Evolutionary conservation across 1,139 yeast species (phyloP).

Genomic region (Pichia sp.): DNA sequence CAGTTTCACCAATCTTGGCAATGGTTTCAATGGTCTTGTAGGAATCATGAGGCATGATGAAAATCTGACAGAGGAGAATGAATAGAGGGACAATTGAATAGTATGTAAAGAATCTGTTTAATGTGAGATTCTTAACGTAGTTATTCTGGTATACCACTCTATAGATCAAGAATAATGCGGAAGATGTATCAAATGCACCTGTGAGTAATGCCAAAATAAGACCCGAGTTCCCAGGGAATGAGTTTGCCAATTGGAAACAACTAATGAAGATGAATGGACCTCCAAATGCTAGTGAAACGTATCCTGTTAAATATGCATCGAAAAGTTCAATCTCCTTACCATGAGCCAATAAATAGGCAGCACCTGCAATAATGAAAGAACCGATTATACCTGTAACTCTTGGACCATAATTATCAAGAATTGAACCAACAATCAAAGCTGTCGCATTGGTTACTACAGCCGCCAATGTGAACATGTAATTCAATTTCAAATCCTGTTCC

Average conservation of each 20-base stretch:
- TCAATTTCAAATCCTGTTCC: slow-evolving; percentile 73
- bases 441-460: slow-evolving; percentile 83
- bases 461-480: slow-evolving; percentile 76
- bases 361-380: slow-evolving; percentile 45
- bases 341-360: slow-evolving; percentile 42
- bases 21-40: slow-evolving; percentile 66
- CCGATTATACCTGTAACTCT: slow-evolving; percentile 74
- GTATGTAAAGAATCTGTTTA: slow-evolving; percentile 53
- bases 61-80: slow-evolving; percentile 62
- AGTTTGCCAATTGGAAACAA: slow-evolving; percentile 69
- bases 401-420: slow-evolving; percentile 77
- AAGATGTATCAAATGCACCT: slow-evolving; percentile 6
- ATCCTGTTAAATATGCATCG: slow-evolving; percentile 62
- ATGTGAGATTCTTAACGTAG: slow-evolving; percentile 24
- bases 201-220: slow-evolving; percentile 4
- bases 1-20: slow-evolving; percentile 63
- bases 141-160: slow-evolving; percentile 51
- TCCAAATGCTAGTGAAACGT: slow-evolving; percentile 62
- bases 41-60: slow-evolving; percentile 72
- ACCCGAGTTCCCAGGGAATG: slow-evolving; percentile 44
- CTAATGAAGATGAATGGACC: slow-evolving; percentile 81
- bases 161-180: slow-evolving; percentile 60
- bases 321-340: slow-evolving; percentile 28
- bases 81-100: slow-evolving; percentile 70
- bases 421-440: slow-evolving; percentile 74